A percentile compares a stretch with the other conserved stretches of the same genome.
phyloP scores from a whole-genome alignment of 1,139 yeast genomes.

The Kodamaea suecica region DNA sequence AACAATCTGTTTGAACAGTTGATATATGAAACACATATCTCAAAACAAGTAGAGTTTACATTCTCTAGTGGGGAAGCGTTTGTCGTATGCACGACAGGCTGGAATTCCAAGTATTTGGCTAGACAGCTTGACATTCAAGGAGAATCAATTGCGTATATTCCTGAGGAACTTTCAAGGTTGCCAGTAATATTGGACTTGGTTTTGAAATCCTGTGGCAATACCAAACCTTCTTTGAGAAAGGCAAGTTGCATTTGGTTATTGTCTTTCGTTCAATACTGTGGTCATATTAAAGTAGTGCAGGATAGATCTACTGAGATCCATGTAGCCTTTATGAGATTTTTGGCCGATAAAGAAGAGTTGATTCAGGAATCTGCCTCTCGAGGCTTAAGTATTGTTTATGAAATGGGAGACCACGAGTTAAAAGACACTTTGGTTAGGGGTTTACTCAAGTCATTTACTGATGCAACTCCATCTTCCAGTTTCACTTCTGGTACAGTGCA shows the following conservation, averaged over 20 bases:
- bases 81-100: conserved; percentile 68
- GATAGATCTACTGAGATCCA: conserved; percentile 59
- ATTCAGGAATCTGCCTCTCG: conserved; percentile 90
- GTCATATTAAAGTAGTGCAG: conserved; percentile 42
- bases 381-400: conserved; percentile 81
- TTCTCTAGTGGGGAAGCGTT: conserved; percentile 87
- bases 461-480: conserved; percentile 49
- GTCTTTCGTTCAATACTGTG: conserved; percentile 74
- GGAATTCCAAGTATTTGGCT: conserved; percentile 60
- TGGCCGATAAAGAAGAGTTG: conserved; percentile 77
- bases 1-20: conserved; percentile 38
- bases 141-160: conserved; percentile 18
- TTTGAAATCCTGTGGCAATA: conserved; percentile 51
- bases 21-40: conserved; percentile 55
- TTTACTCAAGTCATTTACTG: conserved; percentile 78
- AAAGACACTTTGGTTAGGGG: conserved; percentile 74
- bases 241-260: conserved; percentile 86
- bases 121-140: conserved; percentile 52
- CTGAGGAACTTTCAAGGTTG: conserved; percentile 24
- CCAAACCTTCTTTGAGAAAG: conserved; percentile 72
- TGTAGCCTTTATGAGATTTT: conserved; percentile 65
- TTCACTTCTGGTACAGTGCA: conserved; percentile 68
- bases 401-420: conserved; percentile 64
- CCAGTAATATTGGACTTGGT: conserved; percentile 43
- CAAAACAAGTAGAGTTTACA: conserved; percentile 70